Percentiles rank a stretch among this genome's conserved stretches.
Conservation (phyloP, 441 rosid genomes). For the Capsella rubella region DNA sequence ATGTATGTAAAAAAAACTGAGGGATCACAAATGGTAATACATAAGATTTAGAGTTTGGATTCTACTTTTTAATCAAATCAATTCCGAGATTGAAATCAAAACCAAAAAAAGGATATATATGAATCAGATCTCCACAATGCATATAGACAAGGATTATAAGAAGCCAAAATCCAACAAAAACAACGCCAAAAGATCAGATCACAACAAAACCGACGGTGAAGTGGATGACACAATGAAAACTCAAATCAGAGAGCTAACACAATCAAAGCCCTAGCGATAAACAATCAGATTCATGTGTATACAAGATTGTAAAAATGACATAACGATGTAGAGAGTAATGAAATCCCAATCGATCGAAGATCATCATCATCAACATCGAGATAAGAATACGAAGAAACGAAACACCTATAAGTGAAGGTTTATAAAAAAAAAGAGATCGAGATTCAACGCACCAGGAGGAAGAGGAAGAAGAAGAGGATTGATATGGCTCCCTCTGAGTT, state of each 20-base stretch:
- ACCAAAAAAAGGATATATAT: neutral
- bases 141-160: constrained; percentile 1
- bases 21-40: neutral
- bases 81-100: constrained; percentile 4
- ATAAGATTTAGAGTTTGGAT: constrained; percentile 9
- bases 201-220: neutral
- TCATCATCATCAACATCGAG: constrained; percentile 1
- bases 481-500: constrained; percentile 12
- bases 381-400: constrained; percentile 1
- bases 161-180: constrained; percentile 26
- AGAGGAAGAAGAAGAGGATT: constrained; percentile 28
- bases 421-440: constrained; percentile 11
- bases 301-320: neutral
- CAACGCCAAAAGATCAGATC: constrained; percentile 31
- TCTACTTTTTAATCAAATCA: neutral
- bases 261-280: neutral
- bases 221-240: constrained; percentile 13
- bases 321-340: constrained; percentile 1
- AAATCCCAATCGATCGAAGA: constrained; percentile 9
- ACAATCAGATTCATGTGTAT: neutral
- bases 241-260: constrained; percentile 3
- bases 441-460: constrained; percentile 42
- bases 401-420: neutral
- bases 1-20: neutral
- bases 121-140: constrained; percentile 34